Evolutionary conservation across 1,284 basidiomycete species (phyloP).

Genomic region (Cutaneotrichosporon sp.): DNA sequence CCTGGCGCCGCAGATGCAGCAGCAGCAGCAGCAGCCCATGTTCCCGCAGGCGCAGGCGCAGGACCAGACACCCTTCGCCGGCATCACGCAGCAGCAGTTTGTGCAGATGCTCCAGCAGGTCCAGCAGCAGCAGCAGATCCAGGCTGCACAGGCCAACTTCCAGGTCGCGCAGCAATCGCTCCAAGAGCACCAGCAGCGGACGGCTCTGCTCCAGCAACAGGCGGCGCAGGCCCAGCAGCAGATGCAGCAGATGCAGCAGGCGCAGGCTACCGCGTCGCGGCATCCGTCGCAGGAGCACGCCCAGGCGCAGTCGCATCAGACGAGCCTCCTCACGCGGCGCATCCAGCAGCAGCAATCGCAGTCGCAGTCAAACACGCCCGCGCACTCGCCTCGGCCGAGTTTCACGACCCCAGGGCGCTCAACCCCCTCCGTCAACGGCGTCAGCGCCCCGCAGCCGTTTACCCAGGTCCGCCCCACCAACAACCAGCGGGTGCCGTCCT

Average conservation of each 20-base stretch:
- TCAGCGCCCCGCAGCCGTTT: background rate
- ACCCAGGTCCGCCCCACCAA: background rate
- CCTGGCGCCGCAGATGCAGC: slow-evolving; percentile 6
- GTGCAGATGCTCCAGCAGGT: slow-evolving; percentile 16
- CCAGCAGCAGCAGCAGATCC: slow-evolving; percentile 15
- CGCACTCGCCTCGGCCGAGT: slow-evolving; percentile 1
- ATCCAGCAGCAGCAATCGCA: slow-evolving; percentile 32
- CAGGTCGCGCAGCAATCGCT: slow-evolving; percentile 18
- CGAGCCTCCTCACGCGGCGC: slow-evolving; percentile 39
- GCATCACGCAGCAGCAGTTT: slow-evolving; percentile 9
- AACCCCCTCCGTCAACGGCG: background rate
- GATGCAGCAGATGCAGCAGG: slow-evolving; percentile 11
- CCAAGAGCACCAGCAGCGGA: slow-evolving; percentile 13
- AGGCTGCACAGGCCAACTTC: slow-evolving; percentile 12
- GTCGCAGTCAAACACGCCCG: slow-evolving; percentile 9
- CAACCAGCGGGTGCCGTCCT: background rate
- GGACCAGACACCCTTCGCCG: slow-evolving; percentile 8
- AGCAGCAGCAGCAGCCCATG: slow-evolving; percentile 4
- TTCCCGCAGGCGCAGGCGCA: slow-evolving; percentile 6
- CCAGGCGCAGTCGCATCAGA: slow-evolving; percentile 11
- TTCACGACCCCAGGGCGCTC: background rate
- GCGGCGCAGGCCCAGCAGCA: slow-evolving; percentile 4
- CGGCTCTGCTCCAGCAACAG: slow-evolving; percentile 15
- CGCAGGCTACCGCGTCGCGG: slow-evolving; percentile 11
- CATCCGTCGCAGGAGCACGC: slow-evolving; percentile 13